Conservation (phyloP, 2,329 filamentous ascomycete genomes). For the Akanthomyces uredinophilus region DNA sequence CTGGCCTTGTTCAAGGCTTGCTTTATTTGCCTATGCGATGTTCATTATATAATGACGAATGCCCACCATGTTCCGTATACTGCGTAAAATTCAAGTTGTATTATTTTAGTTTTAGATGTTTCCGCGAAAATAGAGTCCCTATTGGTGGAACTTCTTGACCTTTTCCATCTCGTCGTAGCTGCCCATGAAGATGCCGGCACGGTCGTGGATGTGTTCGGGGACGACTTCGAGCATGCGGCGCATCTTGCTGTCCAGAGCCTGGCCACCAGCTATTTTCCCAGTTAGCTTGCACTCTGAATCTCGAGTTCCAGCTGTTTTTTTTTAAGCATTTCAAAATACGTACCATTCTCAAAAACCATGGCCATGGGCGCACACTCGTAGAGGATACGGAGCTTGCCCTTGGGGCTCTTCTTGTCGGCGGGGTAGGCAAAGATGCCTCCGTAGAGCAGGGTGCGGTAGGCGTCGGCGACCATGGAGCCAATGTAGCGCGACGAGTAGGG, state of each 20-base stretch:
- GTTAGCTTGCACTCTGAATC: neutral
- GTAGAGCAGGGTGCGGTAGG: conserved; percentile 91
- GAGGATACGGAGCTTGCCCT: conserved; percentile 94
- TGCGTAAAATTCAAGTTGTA: neutral
- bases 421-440: conserved; percentile 98
- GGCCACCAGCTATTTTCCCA: conserved; percentile 66
- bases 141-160: conserved; percentile 70
- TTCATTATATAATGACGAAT: neutral
- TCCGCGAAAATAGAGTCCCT: neutral
- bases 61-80: neutral
- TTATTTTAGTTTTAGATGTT: neutral
- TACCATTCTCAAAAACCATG: conserved; percentile 96
- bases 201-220: conserved; percentile 90
- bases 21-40: neutral
- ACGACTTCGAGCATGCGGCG: conserved; percentile 81
- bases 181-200: conserved; percentile 92
- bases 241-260: conserved; percentile 90
- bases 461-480: conserved; percentile 96
- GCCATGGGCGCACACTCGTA: conserved; percentile 99
- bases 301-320: neutral
- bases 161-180: conserved; percentile 94
- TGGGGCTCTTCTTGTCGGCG: conserved; percentile 95
- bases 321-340: conserved; percentile 29
- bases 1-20: no score
- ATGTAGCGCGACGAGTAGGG: conserved; percentile 96